Base-by-base conservation (phyloP, 441 rosid genomes). In the Croton setiger region DNA sequence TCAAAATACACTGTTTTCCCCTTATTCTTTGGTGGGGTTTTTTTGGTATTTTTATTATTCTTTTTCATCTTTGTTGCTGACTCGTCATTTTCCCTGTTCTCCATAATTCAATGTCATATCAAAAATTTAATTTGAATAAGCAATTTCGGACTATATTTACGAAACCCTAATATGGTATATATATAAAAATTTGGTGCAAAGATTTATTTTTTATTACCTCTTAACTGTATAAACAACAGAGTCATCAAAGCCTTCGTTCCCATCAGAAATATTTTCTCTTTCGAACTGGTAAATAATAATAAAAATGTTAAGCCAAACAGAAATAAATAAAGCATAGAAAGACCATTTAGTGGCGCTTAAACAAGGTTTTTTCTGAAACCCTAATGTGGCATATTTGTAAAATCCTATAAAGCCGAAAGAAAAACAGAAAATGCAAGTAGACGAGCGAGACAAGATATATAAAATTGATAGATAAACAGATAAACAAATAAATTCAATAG, bases 221-320 rank as follows among this genome's bases (percentile, higher is more conserved):
- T 77, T 72, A 20, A 73, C 66, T 54, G 77, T 78, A 72, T 78
- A 84, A 58, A 69, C 31, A 54, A n/a, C n/a, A n/a, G 84, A 82
- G 74, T 82, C 82, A 37, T 75, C 75, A 64, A 77, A 72, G 84
- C 88, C 88, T 52, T 68, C 86, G 71, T 83, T 85, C 70, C 66
- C 84, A 39, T 75, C 69, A 36, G 76, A 80, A 72, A 72, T 68
- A 51, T 76, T 82, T 36, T 83, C 88, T 51, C 70, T 78, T 36
- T 76, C 78, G 31, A 84, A 81, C 91, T 89, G 78, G 41, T 33
- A 39, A n/a, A n/a, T n/a, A n/a, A n/a, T 53, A 63, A 51, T 43
- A 73, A 67, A 79, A 72, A 18, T 39, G 15, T 44, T 7, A 45
- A 21, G 54, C 33, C 11, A 18, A 39, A 62, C 2, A 14, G 45